A percentile compares a stretch with the other conserved stretches of the same genome.
These are phyloP conservation scores for Huntiella omanensis DNA, from an alignment of 2,329 filamentous ascomycete species.

Conservation along the genomic window DNA sequence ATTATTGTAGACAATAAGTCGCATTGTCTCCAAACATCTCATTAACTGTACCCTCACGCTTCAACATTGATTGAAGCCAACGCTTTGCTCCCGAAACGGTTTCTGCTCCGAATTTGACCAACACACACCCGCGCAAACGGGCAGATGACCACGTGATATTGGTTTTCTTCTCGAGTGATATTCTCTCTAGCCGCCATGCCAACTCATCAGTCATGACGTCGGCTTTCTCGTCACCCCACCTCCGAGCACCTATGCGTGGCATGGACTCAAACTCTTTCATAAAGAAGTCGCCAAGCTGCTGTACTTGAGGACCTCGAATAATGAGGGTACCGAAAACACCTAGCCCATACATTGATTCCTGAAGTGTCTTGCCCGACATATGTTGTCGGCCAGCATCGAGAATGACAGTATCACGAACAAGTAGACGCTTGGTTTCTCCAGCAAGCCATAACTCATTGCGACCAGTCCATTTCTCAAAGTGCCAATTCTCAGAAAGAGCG, in stretches of 20 bases:
- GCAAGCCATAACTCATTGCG: conserved; percentile 69
- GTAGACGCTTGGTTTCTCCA: conserved; percentile 28
- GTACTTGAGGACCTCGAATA: conserved; percentile 53
- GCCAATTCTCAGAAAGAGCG: conserved; percentile 80
- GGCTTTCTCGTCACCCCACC: conserved; percentile 29
- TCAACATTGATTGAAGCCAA: conserved; percentile 63
- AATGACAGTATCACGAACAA: conserved; percentile 72
- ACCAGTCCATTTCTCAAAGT: conserved; percentile 58
- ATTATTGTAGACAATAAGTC: conserved; percentile 50
- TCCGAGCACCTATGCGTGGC: conserved; percentile 65
- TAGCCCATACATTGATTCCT: conserved; percentile 51
- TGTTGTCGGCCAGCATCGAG: conserved; percentile 38
- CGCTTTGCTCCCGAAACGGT: conserved; percentile 63
- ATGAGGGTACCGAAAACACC: conserved; percentile 74
- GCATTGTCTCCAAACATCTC: conserved; percentile 62
- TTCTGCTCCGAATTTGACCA: conserved; percentile 77
- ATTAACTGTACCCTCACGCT: conserved; percentile 52
- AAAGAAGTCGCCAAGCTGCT: conserved; percentile 51
- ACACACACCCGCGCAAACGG: conserved; percentile 59
- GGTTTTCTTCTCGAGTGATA: conserved; percentile 36
- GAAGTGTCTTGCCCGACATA: conserved; percentile 24
- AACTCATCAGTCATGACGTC: conserved; percentile 23
- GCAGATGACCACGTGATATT: conserved; percentile 69
- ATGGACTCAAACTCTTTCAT: conserved; percentile 57
- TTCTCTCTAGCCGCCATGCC: conserved; percentile 34